phyloP scores from a whole-genome alignment of 2,329 filamentous ascomycete genomes.

The Domatiomyces globalis region DNA sequence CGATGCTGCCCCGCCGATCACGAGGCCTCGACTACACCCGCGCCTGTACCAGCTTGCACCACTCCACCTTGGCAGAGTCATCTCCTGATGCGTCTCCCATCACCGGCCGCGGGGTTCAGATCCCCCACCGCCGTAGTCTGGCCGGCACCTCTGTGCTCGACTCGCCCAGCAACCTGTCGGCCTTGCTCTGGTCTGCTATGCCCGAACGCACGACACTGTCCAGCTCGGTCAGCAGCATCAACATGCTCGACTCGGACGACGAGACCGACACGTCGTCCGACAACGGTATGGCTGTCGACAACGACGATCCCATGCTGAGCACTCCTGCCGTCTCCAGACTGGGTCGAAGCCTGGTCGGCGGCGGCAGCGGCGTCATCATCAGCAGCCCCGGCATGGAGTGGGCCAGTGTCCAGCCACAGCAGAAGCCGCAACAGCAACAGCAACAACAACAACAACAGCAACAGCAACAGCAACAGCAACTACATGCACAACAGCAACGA shows the following conservation, averaged over 20 bases:
- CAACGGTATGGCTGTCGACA: constrained; percentile 42
- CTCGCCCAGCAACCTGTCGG: constrained; percentile 46
- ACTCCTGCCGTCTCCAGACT: constrained; percentile 64
- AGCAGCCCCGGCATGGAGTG: constrained; percentile 47
- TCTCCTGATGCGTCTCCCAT: constrained; percentile 85
- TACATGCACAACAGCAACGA: not conserved
- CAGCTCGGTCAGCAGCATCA: constrained; percentile 67
- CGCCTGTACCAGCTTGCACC: constrained; percentile 85
- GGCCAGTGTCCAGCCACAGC: constrained; percentile 39
- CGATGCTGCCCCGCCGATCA: constrained; percentile 75
- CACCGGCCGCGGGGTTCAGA: constrained; percentile 50
- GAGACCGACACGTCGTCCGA: constrained; percentile 60
- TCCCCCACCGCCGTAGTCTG: constrained; percentile 39
- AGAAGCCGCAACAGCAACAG: not conserved
- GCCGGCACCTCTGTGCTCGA: constrained; percentile 36
- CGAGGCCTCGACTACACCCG: constrained; percentile 85
- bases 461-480: constrained; percentile 23
- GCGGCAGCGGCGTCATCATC: constrained; percentile 20
- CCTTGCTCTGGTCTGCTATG: constrained; percentile 56
- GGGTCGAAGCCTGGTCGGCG: constrained; percentile 33
- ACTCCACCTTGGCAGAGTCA: constrained; percentile 82
- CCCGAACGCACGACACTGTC: constrained; percentile 58
- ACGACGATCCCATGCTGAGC: constrained; percentile 66
- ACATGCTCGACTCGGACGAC: constrained; percentile 65
- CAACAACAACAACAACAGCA: no score